Percentiles rank a stretch among this genome's conserved stretches.
Evolutionary conservation across 805 yeast genomes (phyloP).

Genomic region (Cyberlindnera misumaiensis): DNA sequence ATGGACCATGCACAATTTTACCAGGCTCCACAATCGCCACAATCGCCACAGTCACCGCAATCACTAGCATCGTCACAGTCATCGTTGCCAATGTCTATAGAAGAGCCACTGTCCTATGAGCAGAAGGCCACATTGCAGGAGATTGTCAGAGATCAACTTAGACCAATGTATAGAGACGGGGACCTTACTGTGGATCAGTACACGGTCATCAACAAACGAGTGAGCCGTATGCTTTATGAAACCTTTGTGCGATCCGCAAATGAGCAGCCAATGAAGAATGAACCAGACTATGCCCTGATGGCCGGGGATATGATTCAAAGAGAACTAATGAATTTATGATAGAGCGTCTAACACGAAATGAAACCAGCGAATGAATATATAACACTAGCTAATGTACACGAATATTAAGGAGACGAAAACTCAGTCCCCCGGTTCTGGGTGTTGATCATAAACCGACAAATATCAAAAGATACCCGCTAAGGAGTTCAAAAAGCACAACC

Average conservation of each 20-base stretch:
- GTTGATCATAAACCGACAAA: too few relatives aligned
- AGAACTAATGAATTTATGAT: constrained; percentile 5
- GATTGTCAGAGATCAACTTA: constrained; percentile 45
- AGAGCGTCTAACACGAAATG: background rate
- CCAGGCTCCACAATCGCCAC: background rate
- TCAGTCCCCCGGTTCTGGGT: too few relatives aligned
- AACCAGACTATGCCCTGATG: constrained; percentile 12
- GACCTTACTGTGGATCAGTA: constrained; percentile 35
- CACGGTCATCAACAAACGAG: constrained; percentile 53
- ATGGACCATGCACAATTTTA: too few relatives aligned
- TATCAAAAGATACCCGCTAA: too few relatives aligned
- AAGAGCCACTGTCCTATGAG: constrained; percentile 21
- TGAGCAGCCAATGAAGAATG: constrained; percentile 4
- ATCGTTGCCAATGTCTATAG: background rate
- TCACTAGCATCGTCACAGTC: background rate
- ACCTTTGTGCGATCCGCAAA: constrained; percentile 12
- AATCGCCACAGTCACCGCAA: constrained; percentile 1
- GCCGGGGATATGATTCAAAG: constrained; percentile 12
- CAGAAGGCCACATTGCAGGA: constrained; percentile 54
- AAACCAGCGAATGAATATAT: background rate
- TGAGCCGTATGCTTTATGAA: constrained; percentile 54
- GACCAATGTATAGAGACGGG: constrained; percentile 39
- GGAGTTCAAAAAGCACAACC: too few relatives aligned
- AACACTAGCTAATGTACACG: too few relatives aligned
- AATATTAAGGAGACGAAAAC: too few relatives aligned